A percentile compares a stretch with the other conserved stretches of the same genome.
These are phyloP conservation scores for Aureobasidium sp. DNA, from an alignment of 2,329 filamentous ascomycete species.

Conservation along the genomic window DNA sequence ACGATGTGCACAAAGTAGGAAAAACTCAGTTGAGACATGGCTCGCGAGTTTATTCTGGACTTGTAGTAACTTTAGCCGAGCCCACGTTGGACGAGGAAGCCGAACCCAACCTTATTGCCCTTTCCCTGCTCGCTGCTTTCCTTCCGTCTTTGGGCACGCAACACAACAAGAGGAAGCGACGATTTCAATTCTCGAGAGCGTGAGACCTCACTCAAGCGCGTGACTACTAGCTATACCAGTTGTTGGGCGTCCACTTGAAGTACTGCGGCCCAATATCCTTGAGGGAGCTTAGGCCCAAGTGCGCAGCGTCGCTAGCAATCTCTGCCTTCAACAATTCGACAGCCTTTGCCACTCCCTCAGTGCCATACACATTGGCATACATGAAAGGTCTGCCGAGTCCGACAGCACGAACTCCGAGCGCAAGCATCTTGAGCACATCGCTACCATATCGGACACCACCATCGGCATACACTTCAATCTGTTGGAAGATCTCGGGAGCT, in stretches of 20 bases:
- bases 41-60: too few relatives aligned
- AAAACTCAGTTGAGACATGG: too few relatives aligned
- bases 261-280: slow-evolving; percentile 1
- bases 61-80: too few relatives aligned
- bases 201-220: too few relatives aligned
- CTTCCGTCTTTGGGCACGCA: too few relatives aligned
- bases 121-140: too few relatives aligned
- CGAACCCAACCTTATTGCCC: too few relatives aligned
- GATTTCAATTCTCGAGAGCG: too few relatives aligned
- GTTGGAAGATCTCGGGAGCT: slow-evolving; percentile 53
- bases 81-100: too few relatives aligned
- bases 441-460: slow-evolving; percentile 57
- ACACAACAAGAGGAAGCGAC: too few relatives aligned
- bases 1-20: too few relatives aligned
- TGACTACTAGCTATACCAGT: background rate
- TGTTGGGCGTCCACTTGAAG: slow-evolving; percentile 6
- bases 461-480: slow-evolving; percentile 57
- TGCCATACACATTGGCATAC: slow-evolving; percentile 55
- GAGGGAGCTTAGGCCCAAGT: background rate
- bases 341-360: slow-evolving; percentile 34
- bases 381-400: slow-evolving; percentile 56
- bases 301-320: slow-evolving; percentile 4
- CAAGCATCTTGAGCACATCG: slow-evolving; percentile 61
- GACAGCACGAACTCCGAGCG: slow-evolving; percentile 55
- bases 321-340: slow-evolving; percentile 2